Conservation (phyloP, 2,329 filamentous ascomycete genomes). For the Venturia asperata region DNA sequence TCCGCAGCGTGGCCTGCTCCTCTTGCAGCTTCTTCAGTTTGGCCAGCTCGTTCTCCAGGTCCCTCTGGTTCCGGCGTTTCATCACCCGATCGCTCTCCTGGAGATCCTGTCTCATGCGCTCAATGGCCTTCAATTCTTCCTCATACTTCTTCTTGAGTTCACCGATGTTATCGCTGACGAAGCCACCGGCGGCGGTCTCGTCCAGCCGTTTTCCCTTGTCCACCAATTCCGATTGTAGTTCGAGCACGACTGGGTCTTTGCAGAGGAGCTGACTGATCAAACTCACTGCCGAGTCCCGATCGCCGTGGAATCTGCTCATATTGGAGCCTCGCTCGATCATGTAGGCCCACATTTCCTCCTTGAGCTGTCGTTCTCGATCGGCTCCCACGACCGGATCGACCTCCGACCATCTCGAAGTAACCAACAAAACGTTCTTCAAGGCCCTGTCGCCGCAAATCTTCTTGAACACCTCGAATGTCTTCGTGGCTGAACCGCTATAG, state of each 20-base stretch:
- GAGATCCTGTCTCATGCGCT: neutral
- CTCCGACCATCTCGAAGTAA: slow-evolving; percentile 25
- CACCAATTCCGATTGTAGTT: slow-evolving; percentile 25
- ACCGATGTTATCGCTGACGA: neutral
- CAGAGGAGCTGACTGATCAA: slow-evolving; percentile 20
- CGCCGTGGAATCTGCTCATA: slow-evolving; percentile 23
- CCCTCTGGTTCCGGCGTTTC: neutral
- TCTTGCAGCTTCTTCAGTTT: neutral
- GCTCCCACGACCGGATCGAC: slow-evolving; percentile 20
- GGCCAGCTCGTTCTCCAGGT: neutral
- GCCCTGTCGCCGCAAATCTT: slow-evolving; percentile 25
- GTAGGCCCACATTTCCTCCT: slow-evolving; percentile 25
- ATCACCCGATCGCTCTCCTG: neutral
- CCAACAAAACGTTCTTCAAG: slow-evolving; percentile 24
- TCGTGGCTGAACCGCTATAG: slow-evolving; percentile 23
- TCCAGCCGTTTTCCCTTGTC: slow-evolving; percentile 22
- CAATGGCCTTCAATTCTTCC: no score
- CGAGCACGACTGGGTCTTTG: slow-evolving; percentile 21
- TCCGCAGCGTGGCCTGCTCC: neutral
- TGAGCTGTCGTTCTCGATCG: slow-evolving; percentile 22
- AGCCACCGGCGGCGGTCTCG: slow-evolving; percentile 23
- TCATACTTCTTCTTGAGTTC: neutral
- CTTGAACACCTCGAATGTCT: slow-evolving; percentile 26
- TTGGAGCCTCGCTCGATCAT: slow-evolving; percentile 23
- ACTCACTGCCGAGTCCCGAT: slow-evolving; percentile 21